Evolutionary conservation across 2,329 filamentous ascomycete genomes (phyloP).

Genomic region (Amylocarpus encephaloides): DNA sequence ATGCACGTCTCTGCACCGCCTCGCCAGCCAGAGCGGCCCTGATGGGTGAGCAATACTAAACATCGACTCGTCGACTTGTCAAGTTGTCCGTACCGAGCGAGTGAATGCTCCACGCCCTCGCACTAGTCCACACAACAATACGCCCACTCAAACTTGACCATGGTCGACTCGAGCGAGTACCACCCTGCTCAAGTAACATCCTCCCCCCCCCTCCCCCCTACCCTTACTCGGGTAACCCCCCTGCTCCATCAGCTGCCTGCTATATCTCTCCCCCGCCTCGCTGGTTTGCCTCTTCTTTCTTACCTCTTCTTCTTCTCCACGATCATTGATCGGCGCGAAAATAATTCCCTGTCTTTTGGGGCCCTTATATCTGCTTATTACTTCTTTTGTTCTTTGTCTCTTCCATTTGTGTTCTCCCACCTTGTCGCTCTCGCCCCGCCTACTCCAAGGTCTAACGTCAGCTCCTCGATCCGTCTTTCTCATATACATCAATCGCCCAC

Average conservation of each 20-base stretch:
- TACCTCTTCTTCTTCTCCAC: conserved; percentile 43
- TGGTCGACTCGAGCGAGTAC: neutral
- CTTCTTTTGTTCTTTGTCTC: conserved; percentile 33
- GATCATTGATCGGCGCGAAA: conserved; percentile 55
- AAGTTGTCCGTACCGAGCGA: neutral
- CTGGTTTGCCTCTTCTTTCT: conserved; percentile 11
- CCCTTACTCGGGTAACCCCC: conserved; percentile 1
- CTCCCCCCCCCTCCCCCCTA: neutral
- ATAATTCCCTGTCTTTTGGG: conserved; percentile 49
- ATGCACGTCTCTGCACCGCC: conserved; percentile 12
- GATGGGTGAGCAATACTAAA: neutral
- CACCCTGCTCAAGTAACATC: neutral
- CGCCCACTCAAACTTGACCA: neutral
- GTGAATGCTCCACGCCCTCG: no score
- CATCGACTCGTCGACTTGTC: neutral
- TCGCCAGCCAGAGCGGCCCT: neutral
- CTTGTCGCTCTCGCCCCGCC: conserved; percentile 16
- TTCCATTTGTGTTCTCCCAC: conserved; percentile 14
- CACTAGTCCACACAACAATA: no score
- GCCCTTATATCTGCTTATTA: conserved; percentile 42
- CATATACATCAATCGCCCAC: conserved; percentile 12
- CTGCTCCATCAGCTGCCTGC: conserved; percentile 10
- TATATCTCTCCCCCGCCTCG: conserved; percentile 20
- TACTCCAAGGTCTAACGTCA: conserved; percentile 10
- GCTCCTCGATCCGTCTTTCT: conserved; percentile 13